These are phyloP conservation scores for Botrytis tulipae DNA, from an alignment of 2,329 filamentous ascomycete genomes.

Conservation along the genomic window DNA sequence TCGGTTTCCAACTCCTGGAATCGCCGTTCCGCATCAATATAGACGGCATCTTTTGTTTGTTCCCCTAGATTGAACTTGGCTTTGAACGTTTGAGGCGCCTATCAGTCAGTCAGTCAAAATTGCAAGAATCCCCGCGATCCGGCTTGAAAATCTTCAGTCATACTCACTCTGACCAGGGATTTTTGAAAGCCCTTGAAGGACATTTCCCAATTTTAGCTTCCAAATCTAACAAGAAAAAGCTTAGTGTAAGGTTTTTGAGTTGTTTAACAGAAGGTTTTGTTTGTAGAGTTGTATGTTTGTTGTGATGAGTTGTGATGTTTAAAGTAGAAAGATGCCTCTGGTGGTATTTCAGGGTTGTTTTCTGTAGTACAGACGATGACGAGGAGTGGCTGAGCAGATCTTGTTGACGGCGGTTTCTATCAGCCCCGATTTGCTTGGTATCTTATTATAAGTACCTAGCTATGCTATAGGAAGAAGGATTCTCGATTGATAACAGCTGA, in stretches of 20 bases:
- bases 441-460: neutral
- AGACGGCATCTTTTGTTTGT: conserved; percentile 90
- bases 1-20: conserved; percentile 93
- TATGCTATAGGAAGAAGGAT: neutral
- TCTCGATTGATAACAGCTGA: neutral
- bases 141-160: neutral
- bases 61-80: conserved; percentile 94
- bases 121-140: conserved; percentile 30
- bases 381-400: conserved; percentile 34
- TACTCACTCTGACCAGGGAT: conserved; percentile 75
- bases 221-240: neutral
- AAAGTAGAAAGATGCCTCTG: conserved; percentile 6
- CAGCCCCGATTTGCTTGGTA: conserved; percentile 20
- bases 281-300: neutral
- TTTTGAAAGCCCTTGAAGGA: conserved; percentile 97
- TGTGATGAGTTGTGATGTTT: conserved; percentile 1
- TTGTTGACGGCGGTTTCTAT: conserved; percentile 5
- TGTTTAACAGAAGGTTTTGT: neutral
- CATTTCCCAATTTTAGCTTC: conserved; percentile 52
- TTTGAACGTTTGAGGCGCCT: conserved; percentile 90
- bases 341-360: conserved; percentile 15
- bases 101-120: conserved; percentile 25
- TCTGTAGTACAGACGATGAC: conserved; percentile 30
- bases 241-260: neutral
- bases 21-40: conserved; percentile 88